These are phyloP conservation scores for Sugiyamaella mastotermitis DNA, from an alignment of 805 yeast species.

Conservation along the genomic window DNA sequence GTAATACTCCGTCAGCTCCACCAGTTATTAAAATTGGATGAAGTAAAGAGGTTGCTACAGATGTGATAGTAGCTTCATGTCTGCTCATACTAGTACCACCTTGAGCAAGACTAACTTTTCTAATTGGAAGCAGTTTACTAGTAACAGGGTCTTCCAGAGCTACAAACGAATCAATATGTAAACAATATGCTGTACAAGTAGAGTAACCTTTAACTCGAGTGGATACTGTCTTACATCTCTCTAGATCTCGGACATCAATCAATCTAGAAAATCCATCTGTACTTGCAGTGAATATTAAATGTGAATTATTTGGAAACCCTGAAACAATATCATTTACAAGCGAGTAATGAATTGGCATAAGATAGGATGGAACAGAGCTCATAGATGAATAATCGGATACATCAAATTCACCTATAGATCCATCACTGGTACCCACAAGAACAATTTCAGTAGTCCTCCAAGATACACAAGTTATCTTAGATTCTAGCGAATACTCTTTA, in stretches of 20 bases:
- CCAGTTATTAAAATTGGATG: slow-evolving; percentile 47
- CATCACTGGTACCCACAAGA: slow-evolving; percentile 54
- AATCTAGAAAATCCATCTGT: slow-evolving; percentile 39
- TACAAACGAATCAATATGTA: slow-evolving; percentile 30
- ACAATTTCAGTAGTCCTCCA: slow-evolving; percentile 40
- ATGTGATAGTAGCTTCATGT: slow-evolving; percentile 37
- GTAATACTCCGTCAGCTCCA: slow-evolving; percentile 44
- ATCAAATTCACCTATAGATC: slow-evolving; percentile 53
- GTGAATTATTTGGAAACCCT: slow-evolving; percentile 33
- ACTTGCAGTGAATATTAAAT: slow-evolving; percentile 32
- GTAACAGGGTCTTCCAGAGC: slow-evolving; percentile 39
- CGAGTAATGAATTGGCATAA: slow-evolving; percentile 35
- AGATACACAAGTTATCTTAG: slow-evolving; percentile 43
- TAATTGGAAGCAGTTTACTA: slow-evolving; percentile 32
- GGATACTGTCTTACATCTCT: slow-evolving; percentile 15
- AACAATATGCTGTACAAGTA: slow-evolving; percentile 24
- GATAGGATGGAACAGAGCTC: slow-evolving; percentile 31
- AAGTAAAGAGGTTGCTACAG: slow-evolving; percentile 35
- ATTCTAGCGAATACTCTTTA: slow-evolving; percentile 11
- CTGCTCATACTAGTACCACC: slow-evolving; percentile 32
- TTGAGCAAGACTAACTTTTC: slow-evolving; percentile 26
- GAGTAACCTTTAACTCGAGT: slow-evolving; percentile 28
- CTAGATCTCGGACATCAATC: slow-evolving; percentile 30
- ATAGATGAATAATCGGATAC: slow-evolving; percentile 23
- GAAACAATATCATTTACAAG: slow-evolving; percentile 32